A percentile compares a stretch with the other conserved stretches of the same genome.
These are phyloP conservation scores for Lenwebbia sp. DNA, from an alignment of 345 rosid species.

Conservation along the genomic window DNA sequence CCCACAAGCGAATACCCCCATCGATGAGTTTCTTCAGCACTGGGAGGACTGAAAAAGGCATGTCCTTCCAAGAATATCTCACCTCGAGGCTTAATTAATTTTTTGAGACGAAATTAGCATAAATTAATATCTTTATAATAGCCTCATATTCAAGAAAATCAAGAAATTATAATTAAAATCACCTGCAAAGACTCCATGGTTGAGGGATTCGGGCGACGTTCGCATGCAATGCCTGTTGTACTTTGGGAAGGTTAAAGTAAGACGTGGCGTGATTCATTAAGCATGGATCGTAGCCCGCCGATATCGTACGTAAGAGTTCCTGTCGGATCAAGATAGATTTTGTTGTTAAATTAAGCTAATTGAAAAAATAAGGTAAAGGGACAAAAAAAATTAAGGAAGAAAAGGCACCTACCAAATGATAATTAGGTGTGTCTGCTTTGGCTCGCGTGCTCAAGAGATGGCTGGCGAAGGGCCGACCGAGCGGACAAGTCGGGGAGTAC, in stretches of 20 bases:
- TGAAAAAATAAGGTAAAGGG: background rate
- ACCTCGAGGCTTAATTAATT: constrained; percentile 15
- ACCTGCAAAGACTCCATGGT: constrained; percentile 69
- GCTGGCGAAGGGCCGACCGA: background rate
- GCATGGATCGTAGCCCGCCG: constrained; percentile 88
- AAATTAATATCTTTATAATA: background rate
- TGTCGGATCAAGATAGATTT: background rate
- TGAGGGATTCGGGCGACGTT: constrained; percentile 51
- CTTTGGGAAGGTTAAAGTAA: constrained; percentile 72
- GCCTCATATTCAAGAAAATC: background rate
- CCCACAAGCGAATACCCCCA: constrained; percentile 59
- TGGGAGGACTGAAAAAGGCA: constrained; percentile 46
- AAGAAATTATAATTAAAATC: background rate
- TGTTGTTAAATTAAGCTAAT: background rate
- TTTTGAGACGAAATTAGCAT: background rate
- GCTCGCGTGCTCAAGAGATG: background rate
- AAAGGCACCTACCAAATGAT: background rate
- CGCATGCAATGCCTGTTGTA: constrained; percentile 82
- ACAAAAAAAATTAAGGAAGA: background rate
- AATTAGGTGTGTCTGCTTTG: background rate
- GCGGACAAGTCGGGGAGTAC: background rate
- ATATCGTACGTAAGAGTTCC: constrained; percentile 57
- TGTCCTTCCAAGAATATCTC: constrained; percentile 18
- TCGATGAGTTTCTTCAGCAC: constrained; percentile 38
- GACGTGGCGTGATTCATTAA: constrained; percentile 51